Conservation (phyloP, 192 early-diverging fungal species). For the Backusella sp. region DNA sequence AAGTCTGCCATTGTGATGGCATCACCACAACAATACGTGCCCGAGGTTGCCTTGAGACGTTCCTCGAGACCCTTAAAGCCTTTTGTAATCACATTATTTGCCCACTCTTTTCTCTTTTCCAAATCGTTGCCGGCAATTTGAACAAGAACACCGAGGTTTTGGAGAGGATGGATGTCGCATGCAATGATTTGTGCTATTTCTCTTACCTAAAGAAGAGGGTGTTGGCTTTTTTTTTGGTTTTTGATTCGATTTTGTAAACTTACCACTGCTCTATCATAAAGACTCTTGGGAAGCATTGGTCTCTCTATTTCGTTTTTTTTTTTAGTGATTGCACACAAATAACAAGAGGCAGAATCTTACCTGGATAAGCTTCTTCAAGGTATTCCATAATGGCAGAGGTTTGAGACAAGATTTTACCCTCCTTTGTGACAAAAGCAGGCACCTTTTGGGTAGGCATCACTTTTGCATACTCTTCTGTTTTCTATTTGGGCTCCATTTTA, state of each 20-base stretch:
- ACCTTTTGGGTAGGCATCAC: conserved; percentile 71
- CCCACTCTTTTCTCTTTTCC: conserved; percentile 59
- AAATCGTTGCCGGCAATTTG: conserved; percentile 53
- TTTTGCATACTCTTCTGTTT: conserved; percentile 49
- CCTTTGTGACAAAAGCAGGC: conserved; percentile 61
- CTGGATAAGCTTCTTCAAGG: conserved; percentile 76
- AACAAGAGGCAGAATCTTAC: conserved; percentile 10
- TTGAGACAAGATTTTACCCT: conserved; percentile 57
- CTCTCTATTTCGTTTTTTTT: conserved; percentile 18
- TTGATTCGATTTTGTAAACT: neutral
- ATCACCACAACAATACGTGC: conserved; percentile 78
- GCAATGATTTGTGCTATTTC: conserved; percentile 69
- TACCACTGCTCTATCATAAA: conserved; percentile 60
- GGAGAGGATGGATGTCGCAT: conserved; percentile 85
- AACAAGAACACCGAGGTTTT: conserved; percentile 76
- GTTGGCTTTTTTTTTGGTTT: neutral
- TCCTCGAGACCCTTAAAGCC: conserved; percentile 76
- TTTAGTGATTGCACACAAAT: neutral
- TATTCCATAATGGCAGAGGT: conserved; percentile 86
- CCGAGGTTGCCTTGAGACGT: conserved; percentile 60
- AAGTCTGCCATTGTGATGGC: conserved; percentile 83
- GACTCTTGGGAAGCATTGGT: conserved; percentile 74
- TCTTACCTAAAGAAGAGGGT: conserved; percentile 49
- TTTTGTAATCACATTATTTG: conserved; percentile 46
- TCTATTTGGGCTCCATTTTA: conserved; percentile 30